Base-by-base conservation (phyloP, 176 grass and related monocot genomes). In the Pontederia paniculata region DNA sequence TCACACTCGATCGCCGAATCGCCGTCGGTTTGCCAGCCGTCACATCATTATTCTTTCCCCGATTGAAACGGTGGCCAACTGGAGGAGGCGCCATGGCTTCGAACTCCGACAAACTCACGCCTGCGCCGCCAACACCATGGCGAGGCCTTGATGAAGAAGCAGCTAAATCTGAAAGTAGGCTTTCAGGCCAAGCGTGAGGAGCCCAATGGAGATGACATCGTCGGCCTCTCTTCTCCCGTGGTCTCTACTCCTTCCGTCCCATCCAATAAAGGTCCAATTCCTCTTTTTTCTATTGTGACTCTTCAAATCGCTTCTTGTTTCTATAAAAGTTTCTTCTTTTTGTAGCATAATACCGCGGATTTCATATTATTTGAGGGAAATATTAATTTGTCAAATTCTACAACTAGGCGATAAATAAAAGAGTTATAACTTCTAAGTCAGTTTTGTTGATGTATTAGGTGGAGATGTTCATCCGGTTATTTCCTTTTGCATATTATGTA, bases 381-480 rank as follows among this genome's bases (percentile, higher is more conserved):
- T 37, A 6, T 37, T 37, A 37, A 6, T 37, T 16, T 58, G 54
- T 31, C 20, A 17, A 4, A n/a, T 0, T 0, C 41, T 0, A 21
- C 9, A 61, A 42, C 77, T 56, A 72, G 63, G 61, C 28, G 13
- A 9, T 54, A 73, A 83, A 71, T 12, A 2, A 19, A 14, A 17
- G 49, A 60, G 52, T 71, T n/a, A n/a, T n/a, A n/a, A n/a, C n/a
- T n/a, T 77, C 84, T 56, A 47, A 45, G 28, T 2, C 5, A 37
- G 28, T 37, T 37, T 6, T 37, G 5, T 6, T 37, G 28, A 6
- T 37, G 28, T 37, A 37, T 12, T 58, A 81, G 77, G 51, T 70
- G 74, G 28, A 72, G 85, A 80, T 54, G 56, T 11, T 25, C 78
- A 89, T 37, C 73, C 80, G n/a, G n/a, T n/a, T n/a, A n/a, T n/a